Percentiles rank a stretch among this genome's conserved stretches.
These are phyloP conservation scores for Boletus rufocinnamomeus DNA, from an alignment of 768 basidiomycete genomes.

Conservation along the genomic window DNA sequence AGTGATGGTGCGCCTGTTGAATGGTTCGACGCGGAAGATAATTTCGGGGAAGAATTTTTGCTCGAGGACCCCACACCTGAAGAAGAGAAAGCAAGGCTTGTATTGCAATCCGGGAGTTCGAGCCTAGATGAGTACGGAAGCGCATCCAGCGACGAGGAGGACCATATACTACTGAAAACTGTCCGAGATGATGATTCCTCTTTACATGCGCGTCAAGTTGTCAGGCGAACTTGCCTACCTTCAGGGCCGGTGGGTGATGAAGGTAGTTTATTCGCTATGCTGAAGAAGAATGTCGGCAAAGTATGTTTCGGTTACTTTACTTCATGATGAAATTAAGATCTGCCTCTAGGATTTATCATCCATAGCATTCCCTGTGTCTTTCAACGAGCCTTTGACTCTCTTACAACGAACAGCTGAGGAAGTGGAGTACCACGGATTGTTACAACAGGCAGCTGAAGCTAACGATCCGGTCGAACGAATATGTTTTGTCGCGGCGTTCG, in stretches of 20 bases:
- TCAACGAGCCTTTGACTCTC: conserved; percentile 86
- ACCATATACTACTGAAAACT: conserved; percentile 10
- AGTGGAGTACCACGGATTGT: conserved; percentile 71
- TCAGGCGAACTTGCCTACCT: conserved; percentile 60
- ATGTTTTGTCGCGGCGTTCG: conserved; percentile 80
- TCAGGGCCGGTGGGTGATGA: conserved; percentile 67
- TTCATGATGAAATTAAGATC: not conserved
- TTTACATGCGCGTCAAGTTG: conserved; percentile 32
- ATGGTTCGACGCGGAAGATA: conserved; percentile 78
- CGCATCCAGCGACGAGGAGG: conserved; percentile 51
- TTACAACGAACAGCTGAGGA: conserved; percentile 84
- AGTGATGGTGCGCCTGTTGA: conserved; percentile 54
- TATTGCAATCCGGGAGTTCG: conserved; percentile 44
- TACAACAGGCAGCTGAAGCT: conserved; percentile 62
- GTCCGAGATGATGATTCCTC: conserved; percentile 9
- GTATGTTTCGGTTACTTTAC: conserved; percentile 38
- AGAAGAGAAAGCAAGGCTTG: conserved; percentile 42
- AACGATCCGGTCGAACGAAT: conserved; percentile 66
- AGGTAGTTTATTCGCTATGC: conserved; percentile 76
- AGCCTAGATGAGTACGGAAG: conserved; percentile 42
- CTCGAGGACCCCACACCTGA: conserved; percentile 48
- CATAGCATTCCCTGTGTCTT: conserved; percentile 83
- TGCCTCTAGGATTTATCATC: conserved; percentile 70
- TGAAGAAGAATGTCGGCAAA: conserved; percentile 90
- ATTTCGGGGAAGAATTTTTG: conserved; percentile 56